Conservation (phyloP, 495 filamentous ascomycete species). For the Penicillium steckii region DNA sequence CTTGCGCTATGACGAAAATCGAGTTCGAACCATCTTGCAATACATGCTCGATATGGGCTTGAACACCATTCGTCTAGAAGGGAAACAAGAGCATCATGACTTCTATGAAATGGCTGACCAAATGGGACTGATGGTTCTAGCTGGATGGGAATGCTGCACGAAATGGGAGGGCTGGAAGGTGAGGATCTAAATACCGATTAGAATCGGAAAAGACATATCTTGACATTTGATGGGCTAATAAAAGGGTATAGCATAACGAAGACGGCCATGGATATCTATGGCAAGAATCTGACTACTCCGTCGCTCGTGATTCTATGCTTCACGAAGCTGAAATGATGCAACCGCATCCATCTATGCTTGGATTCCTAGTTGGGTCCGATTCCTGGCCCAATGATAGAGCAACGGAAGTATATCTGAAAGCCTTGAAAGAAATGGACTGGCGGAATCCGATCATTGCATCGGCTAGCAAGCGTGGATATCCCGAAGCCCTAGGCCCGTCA, state of each 20-base stretch:
- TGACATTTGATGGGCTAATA: too few relatives aligned
- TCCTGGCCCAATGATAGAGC: constrained; percentile 61
- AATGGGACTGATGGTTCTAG: constrained; percentile 60
- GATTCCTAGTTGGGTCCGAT: constrained; percentile 59
- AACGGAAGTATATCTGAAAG: constrained; percentile 47
- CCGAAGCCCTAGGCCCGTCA: constrained; percentile 48
- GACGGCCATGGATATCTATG: constrained; percentile 49
- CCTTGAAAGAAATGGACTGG: constrained; percentile 54
- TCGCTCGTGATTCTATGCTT: constrained; percentile 52
- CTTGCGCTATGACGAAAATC: constrained; percentile 49
- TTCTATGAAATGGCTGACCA: constrained; percentile 57
- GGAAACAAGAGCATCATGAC: constrained; percentile 62
- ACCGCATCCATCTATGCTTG: constrained; percentile 54
- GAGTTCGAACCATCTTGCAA: constrained; percentile 44
- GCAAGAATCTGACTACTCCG: constrained; percentile 51
- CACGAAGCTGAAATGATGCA: constrained; percentile 63
- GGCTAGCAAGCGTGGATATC: constrained; percentile 54
- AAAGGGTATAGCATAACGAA: constrained; percentile 57
- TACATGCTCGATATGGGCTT: constrained; percentile 59
- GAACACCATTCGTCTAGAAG: constrained; percentile 63
- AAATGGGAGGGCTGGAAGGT: constrained; percentile 65
- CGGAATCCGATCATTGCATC: constrained; percentile 56
- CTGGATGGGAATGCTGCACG: constrained; percentile 69
- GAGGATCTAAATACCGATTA: too few relatives aligned
- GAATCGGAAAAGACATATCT: neutral